phyloP scores from a whole-genome alignment of 2,329 filamentous ascomycete genomes.

The Thelonectria olida region DNA sequence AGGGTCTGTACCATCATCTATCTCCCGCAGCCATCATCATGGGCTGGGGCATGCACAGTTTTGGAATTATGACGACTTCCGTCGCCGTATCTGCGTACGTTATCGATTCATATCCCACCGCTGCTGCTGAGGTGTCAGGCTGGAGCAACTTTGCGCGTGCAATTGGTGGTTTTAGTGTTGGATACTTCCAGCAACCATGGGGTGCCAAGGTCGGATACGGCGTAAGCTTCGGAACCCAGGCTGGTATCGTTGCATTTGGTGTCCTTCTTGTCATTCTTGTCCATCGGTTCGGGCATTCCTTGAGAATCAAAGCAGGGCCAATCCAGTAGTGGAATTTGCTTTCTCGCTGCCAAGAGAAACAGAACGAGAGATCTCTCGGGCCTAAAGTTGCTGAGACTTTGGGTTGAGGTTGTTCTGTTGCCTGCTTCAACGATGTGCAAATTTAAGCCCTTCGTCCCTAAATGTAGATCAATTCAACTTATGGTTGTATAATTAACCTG shows the following conservation, averaged over 20 bases:
- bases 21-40: slow-evolving; percentile 40
- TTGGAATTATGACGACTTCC: slow-evolving; percentile 62
- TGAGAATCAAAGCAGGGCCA: slow-evolving; percentile 21
- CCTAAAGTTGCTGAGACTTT: too few species aligned
- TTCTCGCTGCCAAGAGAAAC: not conserved
- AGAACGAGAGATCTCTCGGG: too few species aligned
- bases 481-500: too few species aligned
- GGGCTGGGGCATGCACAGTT: slow-evolving; percentile 63
- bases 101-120: slow-evolving; percentile 60
- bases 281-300: slow-evolving; percentile 19
- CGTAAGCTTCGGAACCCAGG: slow-evolving; percentile 47
- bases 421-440: too few species aligned
- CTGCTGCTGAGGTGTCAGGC: slow-evolving; percentile 55
- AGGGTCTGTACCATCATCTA: slow-evolving; percentile 55
- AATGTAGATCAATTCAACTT: too few species aligned
- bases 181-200: slow-evolving; percentile 59
- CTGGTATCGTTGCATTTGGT: slow-evolving; percentile 30
- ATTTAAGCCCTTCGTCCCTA: too few species aligned
- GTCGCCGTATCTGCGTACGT: slow-evolving; percentile 58
- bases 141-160: slow-evolving; percentile 52
- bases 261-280: slow-evolving; percentile 20
- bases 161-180: slow-evolving; percentile 57
- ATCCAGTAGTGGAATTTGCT: slow-evolving; percentile 23
- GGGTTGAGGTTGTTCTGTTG: too few species aligned
- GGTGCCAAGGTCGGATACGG: slow-evolving; percentile 48